Evolutionary conservation across 2,329 filamentous ascomycete species (phyloP).

Genomic region (Botrytis cinerea): DNA sequence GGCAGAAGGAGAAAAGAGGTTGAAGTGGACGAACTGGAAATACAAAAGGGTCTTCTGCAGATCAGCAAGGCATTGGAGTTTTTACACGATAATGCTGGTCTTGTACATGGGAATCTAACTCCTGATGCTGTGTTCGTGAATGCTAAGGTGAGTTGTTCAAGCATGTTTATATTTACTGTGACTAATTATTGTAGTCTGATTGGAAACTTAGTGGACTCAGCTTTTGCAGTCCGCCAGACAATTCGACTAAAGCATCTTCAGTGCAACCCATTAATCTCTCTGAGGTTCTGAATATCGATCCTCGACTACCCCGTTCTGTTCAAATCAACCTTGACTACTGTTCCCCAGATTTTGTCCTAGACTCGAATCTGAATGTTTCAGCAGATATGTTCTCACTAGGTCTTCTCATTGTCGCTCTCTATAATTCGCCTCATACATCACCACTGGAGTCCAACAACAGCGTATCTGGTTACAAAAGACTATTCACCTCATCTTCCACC

Average conservation of each 20-base stretch:
- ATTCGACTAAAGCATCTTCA: slow-evolving; percentile 71
- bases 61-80: slow-evolving; percentile 94
- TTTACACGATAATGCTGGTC: slow-evolving; percentile 87
- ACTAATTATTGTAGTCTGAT: slow-evolving; percentile 66
- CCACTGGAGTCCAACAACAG: slow-evolving; percentile 82
- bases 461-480: slow-evolving; percentile 78
- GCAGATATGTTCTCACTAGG: slow-evolving; percentile 95
- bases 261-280: slow-evolving; percentile 79
- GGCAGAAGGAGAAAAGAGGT: slow-evolving; percentile 74
- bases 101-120: slow-evolving; percentile 93
- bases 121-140: slow-evolving; percentile 94
- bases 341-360: slow-evolving; percentile 91
- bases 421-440: slow-evolving; percentile 90
- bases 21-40: slow-evolving; percentile 95
- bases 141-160: slow-evolving; percentile 66
- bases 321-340: slow-evolving; percentile 92
- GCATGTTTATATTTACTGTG: slow-evolving; percentile 21
- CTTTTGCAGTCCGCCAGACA: slow-evolving; percentile 81
- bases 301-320: slow-evolving; percentile 76
- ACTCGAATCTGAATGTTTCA: slow-evolving; percentile 79
- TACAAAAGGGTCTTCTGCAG: slow-evolving; percentile 93
- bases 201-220: slow-evolving; percentile 98
- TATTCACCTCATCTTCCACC: slow-evolving; percentile 76
- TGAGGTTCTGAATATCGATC: slow-evolving; percentile 82
- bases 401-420: slow-evolving; percentile 82